Evolutionary conservation across 1,284 basidiomycete species (phyloP), one percentile per base, ranked within the genome.

Genomic region (Anthracocystis setariae): DNA sequence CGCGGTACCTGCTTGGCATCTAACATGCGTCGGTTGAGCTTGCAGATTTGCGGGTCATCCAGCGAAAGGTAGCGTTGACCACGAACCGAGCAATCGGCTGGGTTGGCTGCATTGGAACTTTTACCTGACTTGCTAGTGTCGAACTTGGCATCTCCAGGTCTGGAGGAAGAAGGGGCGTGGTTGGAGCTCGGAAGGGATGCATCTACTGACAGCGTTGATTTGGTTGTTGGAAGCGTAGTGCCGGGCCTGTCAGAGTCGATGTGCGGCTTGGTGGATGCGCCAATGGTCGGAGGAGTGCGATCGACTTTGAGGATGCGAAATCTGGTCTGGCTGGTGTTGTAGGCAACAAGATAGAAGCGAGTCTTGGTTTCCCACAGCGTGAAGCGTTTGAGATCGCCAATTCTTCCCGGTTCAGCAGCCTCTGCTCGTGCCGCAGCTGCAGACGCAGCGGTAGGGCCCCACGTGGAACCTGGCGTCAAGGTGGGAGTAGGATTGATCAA

Each of bases 361-460:
- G 78, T 74, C 51, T 77, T 78, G 13, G 80, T 77, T 48, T 82
- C 78, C 73, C 79, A 82, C 15, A 82, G 63, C 1, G 79, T 79
- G 54, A 82, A 82, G 10, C 78, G 65, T 38, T 78, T 78, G 32
- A 79, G 60, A 18, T 77, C 77, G 39, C 77, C 76, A 17, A 76
- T 71, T 17, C 77, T 51, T 5, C 66, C 71, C 8, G 66, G 62
- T 37, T 74, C 74, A 25, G 71, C 63, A 15, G 63, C 64, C 46
- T 68, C 70, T 5, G 70, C 64, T 8, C 70, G 50, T 18, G 64
- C 70, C 8, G 70, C 64, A 20, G 70, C 70, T 1, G 70, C 70
- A 3, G 60, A 67, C 10, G 70, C 69, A 8, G 64, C 69, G 2
- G 48, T 46, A 3, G 69, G 69, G 5, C 69, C 69, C 69, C 69